phyloP scores from a whole-genome alignment of 2,329 filamentous ascomycete genomes.

The Mycogone perniciosa region DNA sequence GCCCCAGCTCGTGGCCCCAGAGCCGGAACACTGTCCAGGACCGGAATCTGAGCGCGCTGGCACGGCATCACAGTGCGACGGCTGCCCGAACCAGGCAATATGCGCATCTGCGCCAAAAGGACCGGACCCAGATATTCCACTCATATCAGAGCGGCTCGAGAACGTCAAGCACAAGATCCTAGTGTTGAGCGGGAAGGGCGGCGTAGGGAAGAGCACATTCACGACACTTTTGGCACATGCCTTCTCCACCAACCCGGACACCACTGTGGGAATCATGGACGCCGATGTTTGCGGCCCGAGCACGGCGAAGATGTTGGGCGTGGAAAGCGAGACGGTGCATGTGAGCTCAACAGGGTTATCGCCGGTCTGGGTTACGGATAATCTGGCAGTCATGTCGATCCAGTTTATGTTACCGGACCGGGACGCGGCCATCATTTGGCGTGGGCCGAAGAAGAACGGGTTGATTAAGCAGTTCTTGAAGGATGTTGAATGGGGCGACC shows the following conservation, averaged over 20 bases:
- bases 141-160: slow-evolving; percentile 77
- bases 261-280: slow-evolving; percentile 90
- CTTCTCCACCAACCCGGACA: slow-evolving; percentile 74
- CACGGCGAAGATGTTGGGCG: slow-evolving; percentile 99
- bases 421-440: slow-evolving; percentile 95
- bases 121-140: slow-evolving; percentile 85
- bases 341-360: slow-evolving; percentile 85
- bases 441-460: slow-evolving; percentile 96
- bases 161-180: slow-evolving; percentile 87
- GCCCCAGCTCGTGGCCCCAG: slow-evolving; percentile 83
- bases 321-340: slow-evolving; percentile 89
- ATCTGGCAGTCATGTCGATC: slow-evolving; percentile 91
- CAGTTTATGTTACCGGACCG: slow-evolving; percentile 95
- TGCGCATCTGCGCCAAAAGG: slow-evolving; percentile 82
- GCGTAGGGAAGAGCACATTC: slow-evolving; percentile 94
- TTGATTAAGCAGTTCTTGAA: slow-evolving; percentile 97
- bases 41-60: slow-evolving; percentile 70
- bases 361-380: slow-evolving; percentile 92
- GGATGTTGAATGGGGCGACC: slow-evolving; percentile 94
- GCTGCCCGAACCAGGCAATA: slow-evolving; percentile 92
- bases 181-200: slow-evolving; percentile 88
- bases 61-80: slow-evolving; percentile 76
- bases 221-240: slow-evolving; percentile 82
- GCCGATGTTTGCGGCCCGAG: slow-evolving; percentile 95
- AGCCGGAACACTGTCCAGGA: slow-evolving; percentile 94